phyloP scores from a whole-genome alignment of 78 protist genomes.

The Dictyostelium brefeldianum region DNA sequence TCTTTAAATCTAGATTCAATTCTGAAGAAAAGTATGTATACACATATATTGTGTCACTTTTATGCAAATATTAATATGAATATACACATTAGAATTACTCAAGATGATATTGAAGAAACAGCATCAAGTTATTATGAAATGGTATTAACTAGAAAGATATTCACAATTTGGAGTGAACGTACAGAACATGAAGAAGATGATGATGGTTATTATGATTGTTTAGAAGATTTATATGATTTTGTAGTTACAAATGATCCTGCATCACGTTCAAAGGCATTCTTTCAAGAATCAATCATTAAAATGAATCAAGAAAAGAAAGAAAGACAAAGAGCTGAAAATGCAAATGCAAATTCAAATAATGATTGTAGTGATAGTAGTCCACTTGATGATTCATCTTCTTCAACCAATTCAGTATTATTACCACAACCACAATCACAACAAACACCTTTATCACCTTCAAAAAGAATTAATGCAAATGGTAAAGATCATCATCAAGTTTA shows the following conservation, averaged over 20 bases:
- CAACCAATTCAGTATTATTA: not conserved
- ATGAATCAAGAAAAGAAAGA: conserved; percentile 4
- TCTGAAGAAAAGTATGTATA: conserved; percentile 19
- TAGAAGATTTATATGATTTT: not conserved
- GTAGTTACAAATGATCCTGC: conserved; percentile 1
- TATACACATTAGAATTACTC: conserved; percentile 20
- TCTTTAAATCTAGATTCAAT: not conserved
- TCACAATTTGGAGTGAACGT: conserved; percentile 29
- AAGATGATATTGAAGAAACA: conserved; percentile 66
- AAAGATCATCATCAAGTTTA: no score
- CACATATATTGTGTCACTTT: not conserved
- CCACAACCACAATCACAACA: not conserved
- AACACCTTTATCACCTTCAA: not conserved
- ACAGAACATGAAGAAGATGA: not conserved
- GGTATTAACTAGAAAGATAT: conserved; percentile 33
- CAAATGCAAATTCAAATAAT: not conserved
- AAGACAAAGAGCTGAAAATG: not conserved
- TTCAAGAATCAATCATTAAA: not conserved
- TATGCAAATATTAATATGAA: not conserved
- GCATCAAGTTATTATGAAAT: conserved; percentile 46
- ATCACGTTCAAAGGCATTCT: not conserved
- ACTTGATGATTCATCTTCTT: not conserved
- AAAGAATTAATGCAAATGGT: not conserved
- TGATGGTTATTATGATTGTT: not conserved
- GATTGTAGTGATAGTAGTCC: not conserved